A percentile compares a stretch with the other conserved stretches of the same genome.
phyloP scores from a whole-genome alignment of 768 basidiomycete genomes.

The Calocybe indica region DNA sequence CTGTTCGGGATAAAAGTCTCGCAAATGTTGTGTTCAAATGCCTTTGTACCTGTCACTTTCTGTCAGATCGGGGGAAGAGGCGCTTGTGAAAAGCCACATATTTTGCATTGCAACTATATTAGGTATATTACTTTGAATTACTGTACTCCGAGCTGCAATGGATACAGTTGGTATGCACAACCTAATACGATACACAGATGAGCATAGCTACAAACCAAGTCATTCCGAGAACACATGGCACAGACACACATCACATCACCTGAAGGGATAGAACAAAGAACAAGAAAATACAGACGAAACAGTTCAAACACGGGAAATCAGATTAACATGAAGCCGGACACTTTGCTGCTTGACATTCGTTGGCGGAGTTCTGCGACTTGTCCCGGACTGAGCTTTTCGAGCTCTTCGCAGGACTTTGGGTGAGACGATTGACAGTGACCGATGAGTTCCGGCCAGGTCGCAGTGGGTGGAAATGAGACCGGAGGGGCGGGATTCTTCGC shows the following conservation, averaged over 20 bases:
- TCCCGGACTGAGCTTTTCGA: conserved; percentile 22
- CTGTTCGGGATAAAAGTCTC: too few relatives aligned
- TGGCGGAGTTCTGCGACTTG: conserved; percentile 28
- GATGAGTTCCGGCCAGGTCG: conserved; percentile 24
- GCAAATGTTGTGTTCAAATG: too few relatives aligned
- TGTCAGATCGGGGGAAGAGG: too few relatives aligned
- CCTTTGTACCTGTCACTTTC: too few relatives aligned
- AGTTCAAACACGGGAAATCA: background rate
- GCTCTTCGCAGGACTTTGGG: conserved; percentile 21
- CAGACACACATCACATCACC: background rate
- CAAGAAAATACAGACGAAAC: background rate
- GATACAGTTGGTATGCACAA: too few relatives aligned
- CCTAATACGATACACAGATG: too few relatives aligned
- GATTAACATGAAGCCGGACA: conserved; percentile 5
- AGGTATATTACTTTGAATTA: too few relatives aligned
- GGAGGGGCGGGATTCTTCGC: conserved; percentile 2
- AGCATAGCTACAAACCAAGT: too few relatives aligned
- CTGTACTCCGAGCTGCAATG: too few relatives aligned
- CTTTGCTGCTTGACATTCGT: conserved; percentile 12
- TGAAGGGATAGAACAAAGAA: background rate
- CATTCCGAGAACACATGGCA: background rate
- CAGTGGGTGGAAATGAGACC: conserved; percentile 16
- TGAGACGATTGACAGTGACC: conserved; percentile 25
- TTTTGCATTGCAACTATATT: too few relatives aligned
- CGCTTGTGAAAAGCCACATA: too few relatives aligned